Conservation (phyloP, 305 asterid genomes). For the Coffea humblotiana region DNA sequence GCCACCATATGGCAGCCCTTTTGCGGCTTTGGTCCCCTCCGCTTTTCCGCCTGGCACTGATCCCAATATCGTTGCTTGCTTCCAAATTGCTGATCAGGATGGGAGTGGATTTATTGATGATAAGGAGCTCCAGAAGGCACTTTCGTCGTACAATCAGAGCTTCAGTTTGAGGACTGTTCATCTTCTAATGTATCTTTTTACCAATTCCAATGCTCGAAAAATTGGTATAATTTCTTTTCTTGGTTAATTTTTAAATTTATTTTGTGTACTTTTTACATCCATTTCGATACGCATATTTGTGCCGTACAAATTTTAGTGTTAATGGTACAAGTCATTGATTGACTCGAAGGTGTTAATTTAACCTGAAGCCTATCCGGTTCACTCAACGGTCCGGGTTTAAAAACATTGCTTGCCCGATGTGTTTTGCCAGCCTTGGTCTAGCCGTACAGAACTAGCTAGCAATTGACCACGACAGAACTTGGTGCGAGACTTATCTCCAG, state of each 20-base stretch:
- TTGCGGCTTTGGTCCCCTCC: constrained; percentile 67
- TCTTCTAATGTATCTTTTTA: constrained; percentile 81
- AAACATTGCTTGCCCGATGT: too few relatives aligned
- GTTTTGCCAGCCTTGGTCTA: not conserved
- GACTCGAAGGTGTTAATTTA: too few relatives aligned
- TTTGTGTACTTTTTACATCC: too few relatives aligned
- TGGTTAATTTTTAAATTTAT: too few relatives aligned
- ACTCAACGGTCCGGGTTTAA: too few relatives aligned
- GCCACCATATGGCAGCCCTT: constrained; percentile 64
- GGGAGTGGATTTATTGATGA: constrained; percentile 94
- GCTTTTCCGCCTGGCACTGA: constrained; percentile 93
- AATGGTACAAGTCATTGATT: too few relatives aligned
- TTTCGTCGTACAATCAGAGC: constrained; percentile 72
- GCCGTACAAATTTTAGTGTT: too few relatives aligned
- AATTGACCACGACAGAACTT: too few relatives aligned
- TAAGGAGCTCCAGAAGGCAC: constrained; percentile 83
- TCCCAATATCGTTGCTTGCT: constrained; percentile 69
- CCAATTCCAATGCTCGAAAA: constrained; percentile 69
- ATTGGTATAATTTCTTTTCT: constrained; percentile 48
- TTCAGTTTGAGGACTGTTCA: constrained; percentile 88
- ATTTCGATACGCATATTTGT: too few relatives aligned
- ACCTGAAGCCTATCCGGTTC: too few relatives aligned
- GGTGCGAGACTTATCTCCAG: not conserved
- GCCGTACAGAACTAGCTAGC: not conserved
- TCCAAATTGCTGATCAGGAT: constrained; percentile 86